These are phyloP conservation scores for Pistacia atlantica DNA, from an alignment of 345 rosid genomes.

Conservation along the genomic window DNA sequence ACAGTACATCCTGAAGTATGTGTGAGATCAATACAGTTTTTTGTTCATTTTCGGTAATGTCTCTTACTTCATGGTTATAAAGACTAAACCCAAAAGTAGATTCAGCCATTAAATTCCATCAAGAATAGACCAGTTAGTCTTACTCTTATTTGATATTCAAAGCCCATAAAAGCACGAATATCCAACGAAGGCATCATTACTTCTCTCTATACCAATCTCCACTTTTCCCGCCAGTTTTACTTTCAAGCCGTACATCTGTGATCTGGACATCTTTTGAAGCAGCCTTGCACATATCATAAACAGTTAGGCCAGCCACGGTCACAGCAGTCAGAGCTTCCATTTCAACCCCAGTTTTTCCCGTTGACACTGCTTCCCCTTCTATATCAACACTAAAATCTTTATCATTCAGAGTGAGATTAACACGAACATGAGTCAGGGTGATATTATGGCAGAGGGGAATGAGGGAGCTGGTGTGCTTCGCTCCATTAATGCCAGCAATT, in stretches of 20 bases:
- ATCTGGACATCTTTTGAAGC: conserved; percentile 81
- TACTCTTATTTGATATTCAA: not conserved
- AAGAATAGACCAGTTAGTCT: not conserved
- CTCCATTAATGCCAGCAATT: conserved; percentile 87
- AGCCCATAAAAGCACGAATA: not conserved
- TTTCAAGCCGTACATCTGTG: conserved; percentile 60
- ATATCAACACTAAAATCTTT: conserved; percentile 66
- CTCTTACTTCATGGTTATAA: not conserved
- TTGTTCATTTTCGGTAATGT: too few species aligned
- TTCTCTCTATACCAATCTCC: conserved; percentile 70
- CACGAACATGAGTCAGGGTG: conserved; percentile 58
- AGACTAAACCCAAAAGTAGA: conserved; percentile 1
- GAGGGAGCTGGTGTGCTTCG: conserved; percentile 82
- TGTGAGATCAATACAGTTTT: not conserved
- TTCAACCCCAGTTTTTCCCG: conserved; percentile 88
- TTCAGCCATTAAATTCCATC: not conserved
- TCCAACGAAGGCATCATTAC: conserved; percentile 16
- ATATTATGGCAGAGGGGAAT: conserved; percentile 93
- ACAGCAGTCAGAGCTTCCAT: conserved; percentile 96
- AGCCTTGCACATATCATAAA: conserved; percentile 98
- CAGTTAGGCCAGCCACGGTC: conserved; percentile 79
- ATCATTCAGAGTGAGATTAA: conserved; percentile 65
- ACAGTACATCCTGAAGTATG: not conserved
- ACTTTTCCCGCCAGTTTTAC: conserved; percentile 85
- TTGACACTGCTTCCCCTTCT: conserved; percentile 80